These are phyloP conservation scores for Clarireedia monteithiana DNA, from an alignment of 2,329 filamentous ascomycete genomes.

Conservation along the genomic window DNA sequence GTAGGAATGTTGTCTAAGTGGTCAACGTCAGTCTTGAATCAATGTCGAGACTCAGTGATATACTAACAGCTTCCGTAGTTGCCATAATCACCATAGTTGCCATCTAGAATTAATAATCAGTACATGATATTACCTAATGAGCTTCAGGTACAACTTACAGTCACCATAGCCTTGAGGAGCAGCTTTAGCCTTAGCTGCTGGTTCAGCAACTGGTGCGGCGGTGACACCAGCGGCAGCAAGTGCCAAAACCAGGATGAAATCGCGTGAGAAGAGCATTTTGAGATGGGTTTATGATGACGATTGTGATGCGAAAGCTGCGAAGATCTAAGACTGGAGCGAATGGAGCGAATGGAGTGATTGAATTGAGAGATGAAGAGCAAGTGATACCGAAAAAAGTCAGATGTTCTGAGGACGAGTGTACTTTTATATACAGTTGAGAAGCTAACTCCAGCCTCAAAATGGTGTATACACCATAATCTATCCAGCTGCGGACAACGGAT, in stretches of 20 bases:
- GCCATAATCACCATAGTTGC: background rate
- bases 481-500: background rate
- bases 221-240: background rate
- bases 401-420: background rate
- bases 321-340: background rate
- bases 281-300: background rate
- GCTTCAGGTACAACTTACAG: background rate
- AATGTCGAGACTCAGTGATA: background rate
- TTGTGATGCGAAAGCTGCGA: background rate
- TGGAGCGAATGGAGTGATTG: too few relatives aligned
- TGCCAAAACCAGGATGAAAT: conserved; percentile 6
- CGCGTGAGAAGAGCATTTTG: conserved; percentile 9
- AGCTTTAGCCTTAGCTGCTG: background rate
- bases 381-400: background rate
- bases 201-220: conserved; percentile 3
- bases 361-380: too few relatives aligned
- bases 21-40: too few relatives aligned
- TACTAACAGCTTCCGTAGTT: background rate
- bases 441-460: background rate
- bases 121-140: background rate
- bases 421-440: background rate
- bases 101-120: background rate
- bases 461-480: background rate
- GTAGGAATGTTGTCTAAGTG: too few relatives aligned
- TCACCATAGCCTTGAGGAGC: background rate